Conservation (phyloP, 371 early-diverging fungal species). For the Mortierella polycephala region DNA sequence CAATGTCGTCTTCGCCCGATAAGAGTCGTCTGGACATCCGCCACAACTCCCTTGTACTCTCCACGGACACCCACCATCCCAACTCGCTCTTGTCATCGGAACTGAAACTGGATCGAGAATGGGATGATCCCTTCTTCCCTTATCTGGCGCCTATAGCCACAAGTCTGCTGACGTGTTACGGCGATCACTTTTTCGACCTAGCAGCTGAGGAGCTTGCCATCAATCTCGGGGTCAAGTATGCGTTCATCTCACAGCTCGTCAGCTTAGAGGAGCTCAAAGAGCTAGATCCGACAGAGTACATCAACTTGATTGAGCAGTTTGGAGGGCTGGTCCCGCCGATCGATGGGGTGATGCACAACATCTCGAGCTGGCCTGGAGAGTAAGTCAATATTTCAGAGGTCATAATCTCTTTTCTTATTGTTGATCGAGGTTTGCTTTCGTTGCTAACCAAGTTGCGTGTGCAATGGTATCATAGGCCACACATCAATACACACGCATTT, state of each 20-base stretch:
- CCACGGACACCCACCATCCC: constrained; percentile 5
- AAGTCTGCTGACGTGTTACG: constrained; percentile 39
- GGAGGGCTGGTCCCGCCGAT: constrained; percentile 47
- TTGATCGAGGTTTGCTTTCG: neutral
- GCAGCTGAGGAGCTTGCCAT: constrained; percentile 32
- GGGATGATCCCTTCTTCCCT: constrained; percentile 33
- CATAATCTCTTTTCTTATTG: neutral
- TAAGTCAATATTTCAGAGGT: constrained; percentile 8
- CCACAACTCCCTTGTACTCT: constrained; percentile 29
- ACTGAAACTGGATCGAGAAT: constrained; percentile 21
- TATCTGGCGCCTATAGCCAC: constrained; percentile 46
- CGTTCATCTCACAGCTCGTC: constrained; percentile 45
- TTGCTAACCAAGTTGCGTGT: neutral
- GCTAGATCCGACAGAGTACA: constrained; percentile 45
- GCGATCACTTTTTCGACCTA: constrained; percentile 42
- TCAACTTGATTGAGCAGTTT: constrained; percentile 46
- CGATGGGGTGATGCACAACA: constrained; percentile 53
- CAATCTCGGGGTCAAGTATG: constrained; percentile 43
- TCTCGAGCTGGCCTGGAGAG: constrained; percentile 52
- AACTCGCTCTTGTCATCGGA: constrained; percentile 6
- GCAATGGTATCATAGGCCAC: constrained; percentile 14
- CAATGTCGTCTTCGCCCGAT: constrained; percentile 38
- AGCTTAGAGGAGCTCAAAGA: constrained; percentile 52
- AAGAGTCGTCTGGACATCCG: constrained; percentile 39
- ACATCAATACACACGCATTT: constrained; percentile 49